Evolutionary conservation across 2,329 filamentous ascomycete genomes (phyloP), one percentile per base, ranked within the genome.

Genomic region (Beauveria asiatica): DNA sequence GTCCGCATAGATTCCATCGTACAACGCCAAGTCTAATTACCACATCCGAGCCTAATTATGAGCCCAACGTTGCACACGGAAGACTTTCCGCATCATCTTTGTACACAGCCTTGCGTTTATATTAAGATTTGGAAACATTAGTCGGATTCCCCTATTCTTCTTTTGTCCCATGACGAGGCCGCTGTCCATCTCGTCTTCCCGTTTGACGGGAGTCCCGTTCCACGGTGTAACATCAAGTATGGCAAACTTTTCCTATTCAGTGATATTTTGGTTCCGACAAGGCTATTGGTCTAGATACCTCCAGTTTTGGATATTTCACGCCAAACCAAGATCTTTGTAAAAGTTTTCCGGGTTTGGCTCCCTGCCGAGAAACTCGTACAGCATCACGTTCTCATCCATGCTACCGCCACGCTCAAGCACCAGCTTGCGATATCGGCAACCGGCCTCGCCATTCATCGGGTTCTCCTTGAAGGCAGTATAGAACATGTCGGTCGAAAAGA

Each of bases 401-500:
- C 83, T 86, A 1, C 90, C 90, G 42, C 90, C 90, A 64, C 83
- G 84, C 75, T 92, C 87, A 5, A 94, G 77, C 23, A 94, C 89
- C 0, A 84, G 88, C 72, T 91, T 87, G 58, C 90, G 81, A 75
- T 93, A 94, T 61, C 89, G 76, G 16, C 89, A 80, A 1, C 90
- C 90, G 70, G 91, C 84, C 65, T 81, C 82, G 37, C 79, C 80
- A 70, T 92, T 83, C 89, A 93, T 92, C 0, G 90, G 90, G 70
- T 92, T 80, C 66, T 83, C 78, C 76, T 87, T 86, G 76, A 94
- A 94, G 51, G 89, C 86, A 0, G 82, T 82, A 74, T 90, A 85
- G 78, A 93, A 95, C 89, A 95, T 93, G 73, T 95, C 90, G 27
- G 87, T 83, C 23, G 86, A 89, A 75, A 92, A 94, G 19, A 94